Conservation (phyloP, 345 rosid species). For the Pistacia vera region DNA sequence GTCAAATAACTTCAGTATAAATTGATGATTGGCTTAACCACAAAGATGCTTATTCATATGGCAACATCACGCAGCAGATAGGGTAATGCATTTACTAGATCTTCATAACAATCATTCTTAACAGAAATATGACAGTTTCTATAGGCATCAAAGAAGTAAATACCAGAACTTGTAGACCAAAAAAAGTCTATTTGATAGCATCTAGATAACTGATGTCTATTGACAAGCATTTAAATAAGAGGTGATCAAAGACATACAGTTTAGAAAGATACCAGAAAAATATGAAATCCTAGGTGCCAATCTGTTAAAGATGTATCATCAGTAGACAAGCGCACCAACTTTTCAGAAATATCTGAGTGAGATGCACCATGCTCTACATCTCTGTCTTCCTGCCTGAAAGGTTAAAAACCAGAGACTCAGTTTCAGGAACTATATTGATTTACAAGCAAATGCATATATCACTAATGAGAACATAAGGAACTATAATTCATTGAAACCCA, state of each 20-base stretch:
- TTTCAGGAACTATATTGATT: not conserved
- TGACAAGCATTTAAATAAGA: not conserved
- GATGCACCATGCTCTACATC: slow-evolving; percentile 63
- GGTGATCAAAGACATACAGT: not conserved
- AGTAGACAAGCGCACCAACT: slow-evolving; percentile 64
- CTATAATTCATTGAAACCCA: too few species aligned
- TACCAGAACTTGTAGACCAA: not conserved
- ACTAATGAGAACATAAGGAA: not conserved
- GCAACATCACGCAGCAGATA: not conserved
- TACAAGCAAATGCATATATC: not conserved
- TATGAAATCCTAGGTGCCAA: slow-evolving; percentile 97
- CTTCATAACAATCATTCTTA: slow-evolving; percentile 3
- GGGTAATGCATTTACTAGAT: not conserved
- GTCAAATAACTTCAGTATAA: not conserved
- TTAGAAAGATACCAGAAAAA: slow-evolving; percentile 62
- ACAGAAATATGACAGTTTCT: not conserved
- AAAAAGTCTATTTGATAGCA: not conserved
- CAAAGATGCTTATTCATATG: not conserved
- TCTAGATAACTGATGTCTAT: not conserved
- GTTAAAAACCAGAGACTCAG: slow-evolving; percentile 16
- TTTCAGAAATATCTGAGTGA: slow-evolving; percentile 60
- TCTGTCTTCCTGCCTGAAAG: slow-evolving; percentile 78
- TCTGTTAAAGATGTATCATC: slow-evolving; percentile 81
- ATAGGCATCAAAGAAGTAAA: not conserved
- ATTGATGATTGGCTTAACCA: not conserved